Evolutionary conservation across 1,284 basidiomycete species (phyloP).

Genomic region (Trametes polyzona): DNA sequence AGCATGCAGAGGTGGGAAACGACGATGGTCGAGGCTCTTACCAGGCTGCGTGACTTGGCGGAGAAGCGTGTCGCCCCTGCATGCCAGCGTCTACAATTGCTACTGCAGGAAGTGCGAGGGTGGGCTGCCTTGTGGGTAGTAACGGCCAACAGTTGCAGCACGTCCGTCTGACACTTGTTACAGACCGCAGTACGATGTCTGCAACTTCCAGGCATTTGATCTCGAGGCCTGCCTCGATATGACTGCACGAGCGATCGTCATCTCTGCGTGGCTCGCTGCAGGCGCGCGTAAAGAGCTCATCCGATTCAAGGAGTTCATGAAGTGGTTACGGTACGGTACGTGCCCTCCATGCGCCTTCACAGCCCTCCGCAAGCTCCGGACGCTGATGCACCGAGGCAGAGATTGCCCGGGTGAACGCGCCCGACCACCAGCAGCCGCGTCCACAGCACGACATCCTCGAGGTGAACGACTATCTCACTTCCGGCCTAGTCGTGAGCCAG

Average conservation of each 20-base stretch:
- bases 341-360: constrained; percentile 11
- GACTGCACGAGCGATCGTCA: constrained; percentile 58
- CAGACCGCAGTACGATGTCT: constrained; percentile 43
- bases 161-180: constrained; percentile 12
- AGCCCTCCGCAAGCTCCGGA: neutral
- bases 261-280: constrained; percentile 69
- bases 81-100: constrained; percentile 72
- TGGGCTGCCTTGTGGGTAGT: constrained; percentile 72
- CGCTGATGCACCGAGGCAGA: constrained; percentile 28
- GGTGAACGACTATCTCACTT: constrained; percentile 78
- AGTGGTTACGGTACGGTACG: constrained; percentile 77
- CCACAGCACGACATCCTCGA: constrained; percentile 76
- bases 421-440: constrained; percentile 48
- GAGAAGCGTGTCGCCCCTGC: constrained; percentile 73
- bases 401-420: constrained; percentile 32
- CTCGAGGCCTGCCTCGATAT: constrained; percentile 56
- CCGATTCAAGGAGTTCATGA: constrained; percentile 76
- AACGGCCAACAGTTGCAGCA: neutral
- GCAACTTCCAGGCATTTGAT: constrained; percentile 54
- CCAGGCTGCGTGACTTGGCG: constrained; percentile 72
- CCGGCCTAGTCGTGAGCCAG: constrained; percentile 66
- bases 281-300: constrained; percentile 66
- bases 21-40: constrained; percentile 67
- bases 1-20: constrained; percentile 81
- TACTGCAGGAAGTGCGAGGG: constrained; percentile 75